These are phyloP conservation scores for Fusarium verrucosum DNA, from an alignment of 2,329 filamentous ascomycete species.

Conservation along the genomic window DNA sequence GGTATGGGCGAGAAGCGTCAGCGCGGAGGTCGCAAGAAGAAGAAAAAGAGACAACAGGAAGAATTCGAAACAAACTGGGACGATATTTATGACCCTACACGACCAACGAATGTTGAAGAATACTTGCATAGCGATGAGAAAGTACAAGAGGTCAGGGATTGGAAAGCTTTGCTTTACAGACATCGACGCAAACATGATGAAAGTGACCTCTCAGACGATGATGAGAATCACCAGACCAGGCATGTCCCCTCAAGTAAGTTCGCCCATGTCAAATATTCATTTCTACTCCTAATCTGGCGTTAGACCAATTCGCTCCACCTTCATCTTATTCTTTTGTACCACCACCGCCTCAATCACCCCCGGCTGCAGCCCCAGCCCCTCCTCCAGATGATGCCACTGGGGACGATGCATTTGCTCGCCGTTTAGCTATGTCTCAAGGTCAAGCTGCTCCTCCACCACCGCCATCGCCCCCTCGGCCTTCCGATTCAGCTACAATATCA, in stretches of 20 bases:
- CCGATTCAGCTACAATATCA: constrained; percentile 71
- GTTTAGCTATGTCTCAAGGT: constrained; percentile 65
- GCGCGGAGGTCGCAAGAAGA: constrained; percentile 81
- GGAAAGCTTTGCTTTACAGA: constrained; percentile 83
- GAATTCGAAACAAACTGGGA: constrained; percentile 81
- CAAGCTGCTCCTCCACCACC: constrained; percentile 47
- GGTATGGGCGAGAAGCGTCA: constrained; percentile 70
- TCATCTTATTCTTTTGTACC: constrained; percentile 65
- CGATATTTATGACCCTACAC: constrained; percentile 85
- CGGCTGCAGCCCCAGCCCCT: constrained; percentile 56
- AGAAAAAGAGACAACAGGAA: constrained; percentile 67
- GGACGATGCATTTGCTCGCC: constrained; percentile 74
- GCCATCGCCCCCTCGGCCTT: constrained; percentile 51
- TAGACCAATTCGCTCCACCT: constrained; percentile 70
- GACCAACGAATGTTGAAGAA: constrained; percentile 85
- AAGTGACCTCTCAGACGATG: constrained; percentile 51
- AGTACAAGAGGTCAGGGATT: constrained; percentile 80
- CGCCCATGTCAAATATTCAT: neutral
- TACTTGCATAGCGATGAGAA: constrained; percentile 87
- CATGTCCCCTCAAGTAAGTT: constrained; percentile 49
- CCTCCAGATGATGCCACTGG: constrained; percentile 68
- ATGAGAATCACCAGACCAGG: constrained; percentile 50
- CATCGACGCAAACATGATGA: constrained; percentile 63
- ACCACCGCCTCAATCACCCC: constrained; percentile 61
- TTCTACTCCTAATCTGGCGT: constrained; percentile 28